phyloP scores from a whole-genome alignment of 306 rosid genomes.

The Macrotyloma uniflorum region DNA sequence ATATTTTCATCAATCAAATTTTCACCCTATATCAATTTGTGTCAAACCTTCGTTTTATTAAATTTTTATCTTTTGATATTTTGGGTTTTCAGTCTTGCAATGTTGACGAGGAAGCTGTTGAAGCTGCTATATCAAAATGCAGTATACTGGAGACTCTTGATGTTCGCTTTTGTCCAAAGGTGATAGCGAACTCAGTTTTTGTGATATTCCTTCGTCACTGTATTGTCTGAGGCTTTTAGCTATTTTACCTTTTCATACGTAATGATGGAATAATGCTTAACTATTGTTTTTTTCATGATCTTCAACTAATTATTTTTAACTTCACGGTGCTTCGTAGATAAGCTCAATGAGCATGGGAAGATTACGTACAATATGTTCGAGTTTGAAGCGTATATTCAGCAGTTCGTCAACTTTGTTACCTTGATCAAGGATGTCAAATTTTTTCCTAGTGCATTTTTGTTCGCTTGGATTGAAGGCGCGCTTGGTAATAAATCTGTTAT shows the following conservation, averaged over 20 bases:
- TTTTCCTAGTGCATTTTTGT: constrained; percentile 21
- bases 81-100: constrained; percentile 70
- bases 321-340: constrained; percentile 50
- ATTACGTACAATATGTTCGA: constrained; percentile 65
- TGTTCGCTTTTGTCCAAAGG: constrained; percentile 88
- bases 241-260: constrained; percentile 3
- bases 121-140: constrained; percentile 79
- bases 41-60: background rate
- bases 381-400: constrained; percentile 91
- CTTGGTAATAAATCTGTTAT: constrained; percentile 30
- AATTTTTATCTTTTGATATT: background rate
- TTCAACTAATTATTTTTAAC: background rate
- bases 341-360: constrained; percentile 60
- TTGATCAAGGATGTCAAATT: background rate
- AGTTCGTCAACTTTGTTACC: constrained; percentile 53
- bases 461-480: constrained; percentile 12
- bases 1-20: background rate
- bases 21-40: background rate
- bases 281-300: background rate
- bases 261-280: constrained; percentile 6
- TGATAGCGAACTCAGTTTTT: constrained; percentile 31
- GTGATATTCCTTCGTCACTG: background rate
- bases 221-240: background rate
- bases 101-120: constrained; percentile 71
- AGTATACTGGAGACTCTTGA: constrained; percentile 80